Evolutionary conservation across 2,329 filamentous ascomycete genomes (phyloP), one percentile per base, ranked within the genome.

Genomic region (Aspergillus pseudonomiae): DNA sequence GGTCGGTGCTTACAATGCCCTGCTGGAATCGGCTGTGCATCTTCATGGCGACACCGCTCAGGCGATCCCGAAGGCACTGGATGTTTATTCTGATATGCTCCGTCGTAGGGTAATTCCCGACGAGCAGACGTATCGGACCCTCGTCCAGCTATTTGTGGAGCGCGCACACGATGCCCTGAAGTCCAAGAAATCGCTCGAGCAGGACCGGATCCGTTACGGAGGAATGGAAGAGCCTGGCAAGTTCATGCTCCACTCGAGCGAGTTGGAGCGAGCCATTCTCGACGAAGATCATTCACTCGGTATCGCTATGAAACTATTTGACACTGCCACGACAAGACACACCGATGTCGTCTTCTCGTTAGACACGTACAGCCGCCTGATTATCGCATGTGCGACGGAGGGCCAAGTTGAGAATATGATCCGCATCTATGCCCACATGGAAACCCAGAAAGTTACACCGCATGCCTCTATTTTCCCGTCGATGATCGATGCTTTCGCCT

Each of bases 71-170:
- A 96, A 96, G 81, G 93, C 93, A 6, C 85, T 98, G 59, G 94
- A 97, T 80, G 91, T 99, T 59, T 99, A 98, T 78, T 91, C 93
- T 19, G 94, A 98, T 76, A 98, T 99, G 95, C 88, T 97, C 70
- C 89, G 90, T 68, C 91, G 94, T 68, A 90, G 90, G 70, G 89
- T 98, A 28, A 81, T 86, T 24, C 94, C 94, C 9, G 90, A 97
- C 75, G 88, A 89, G 60, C 87, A 91, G 62, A 98, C 94, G 0
- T 98, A 96, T 79, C 89, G 93, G 74, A 93, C 93, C 39, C 83
- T 99, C 21, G 91, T 99, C 61, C 88, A 91, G 63, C 83, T 97
- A 45, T 84, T 99, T 59, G 91, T 94, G 21, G 86, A 88, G 16
- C 89, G 93, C 68, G 93, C 93, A 45, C 84, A 96, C 54, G 91